These are phyloP conservation scores for Ascochyta pisi DNA, from an alignment of 2,329 filamentous ascomycete genomes.

Conservation along the genomic window DNA sequence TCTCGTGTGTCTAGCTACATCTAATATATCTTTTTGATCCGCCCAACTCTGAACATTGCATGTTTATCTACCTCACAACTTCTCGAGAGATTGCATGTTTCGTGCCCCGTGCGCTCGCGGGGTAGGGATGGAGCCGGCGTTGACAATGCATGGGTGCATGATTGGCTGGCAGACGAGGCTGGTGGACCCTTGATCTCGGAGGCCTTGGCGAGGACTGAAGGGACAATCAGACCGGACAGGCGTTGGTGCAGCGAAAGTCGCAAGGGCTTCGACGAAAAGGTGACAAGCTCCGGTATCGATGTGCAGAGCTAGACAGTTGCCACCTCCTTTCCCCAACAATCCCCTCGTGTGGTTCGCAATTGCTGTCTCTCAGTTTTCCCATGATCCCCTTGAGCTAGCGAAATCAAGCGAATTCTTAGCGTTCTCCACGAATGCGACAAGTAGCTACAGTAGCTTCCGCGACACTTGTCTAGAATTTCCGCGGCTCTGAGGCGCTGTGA, in stretches of 20 bases:
- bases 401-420: constrained; percentile 30
- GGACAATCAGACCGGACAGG: constrained; percentile 53
- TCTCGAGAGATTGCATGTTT: not conserved
- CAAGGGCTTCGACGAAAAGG: constrained; percentile 11
- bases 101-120: constrained; percentile 12
- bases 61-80: not conserved
- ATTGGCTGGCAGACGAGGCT: constrained; percentile 14
- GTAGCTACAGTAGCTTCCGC: constrained; percentile 27
- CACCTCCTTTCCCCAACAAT: constrained; percentile 23
- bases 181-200: constrained; percentile 21
- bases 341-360: constrained; percentile 6
- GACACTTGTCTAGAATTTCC: constrained; percentile 31
- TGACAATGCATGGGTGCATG: constrained; percentile 18
- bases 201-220: constrained; percentile 22
- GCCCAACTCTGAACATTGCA: not conserved
- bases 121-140: constrained; percentile 14
- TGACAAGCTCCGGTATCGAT: constrained; percentile 5
- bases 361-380: constrained; percentile 10
- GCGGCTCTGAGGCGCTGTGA: not conserved
- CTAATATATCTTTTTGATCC: not conserved
- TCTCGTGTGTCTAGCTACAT: not conserved
- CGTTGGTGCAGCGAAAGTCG: constrained; percentile 3
- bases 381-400: constrained; percentile 23
- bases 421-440: constrained; percentile 28
- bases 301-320: constrained; percentile 16